Base-by-base conservation (phyloP, 2,329 filamentous ascomycete species). In the Zymoseptoria passerinii region DNA sequence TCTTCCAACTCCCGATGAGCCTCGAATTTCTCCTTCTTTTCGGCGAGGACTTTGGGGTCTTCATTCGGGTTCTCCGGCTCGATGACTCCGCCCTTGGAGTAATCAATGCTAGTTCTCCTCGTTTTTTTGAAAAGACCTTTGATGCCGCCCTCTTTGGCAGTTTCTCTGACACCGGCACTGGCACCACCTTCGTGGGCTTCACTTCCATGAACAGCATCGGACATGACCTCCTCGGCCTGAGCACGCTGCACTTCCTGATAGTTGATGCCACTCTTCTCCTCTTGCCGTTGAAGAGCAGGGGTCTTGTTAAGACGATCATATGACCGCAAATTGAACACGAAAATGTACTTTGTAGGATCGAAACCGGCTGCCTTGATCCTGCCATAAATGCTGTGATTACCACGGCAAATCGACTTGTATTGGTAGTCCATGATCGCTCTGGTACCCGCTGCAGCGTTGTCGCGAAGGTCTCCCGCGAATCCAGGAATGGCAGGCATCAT, bases 401-500 rank as follows among this genome's bases (percentile, higher is more conserved):
- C 94, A 50, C 94, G 87, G 69, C 88, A 90, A 64, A 99, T 95
- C 0, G 90, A 95, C 75, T 95, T 95, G 79, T 94, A 99, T 71
- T 97, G 94, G 70, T 96, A 97, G 71, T 97, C 92, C 90, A 99
- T 97, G 68, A 97, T 99, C 9, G 92, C 92, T 53, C 90, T 77
- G 0, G 92, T 97, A 8, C 92, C 92, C 1, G 84, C 83, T 0
- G 92, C 92, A 19, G 88, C 90, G 66, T 89, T 85, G 10, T 91
- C 85, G 58, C 92, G 80, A 28, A 99, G 79, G 70, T 97, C 92
- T 51, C 92, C 92, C 0, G 92, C 92, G 67, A 99, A 99, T 0
- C 92, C 94, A 7, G 94, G 92, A 58, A 99, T 87, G 0, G 90
- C 87, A 1, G 94, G 94, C 54, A 97, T 95, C 23, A 97, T 66